Evolutionary conservation across 345 rosid genomes (phyloP).

Genomic region (Populus ilicifolia): DNA sequence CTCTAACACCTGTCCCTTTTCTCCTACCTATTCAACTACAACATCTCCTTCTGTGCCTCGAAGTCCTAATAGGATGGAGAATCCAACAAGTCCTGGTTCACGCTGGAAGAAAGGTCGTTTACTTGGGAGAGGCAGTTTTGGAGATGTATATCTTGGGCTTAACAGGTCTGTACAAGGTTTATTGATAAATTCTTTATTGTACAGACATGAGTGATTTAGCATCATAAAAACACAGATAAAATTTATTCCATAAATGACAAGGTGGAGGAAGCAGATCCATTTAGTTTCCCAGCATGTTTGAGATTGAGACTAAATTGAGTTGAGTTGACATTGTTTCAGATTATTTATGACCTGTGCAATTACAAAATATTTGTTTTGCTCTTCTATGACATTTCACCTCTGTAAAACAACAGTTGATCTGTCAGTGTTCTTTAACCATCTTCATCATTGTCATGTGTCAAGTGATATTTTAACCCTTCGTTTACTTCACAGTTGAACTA

Average conservation of each 20-base stretch:
- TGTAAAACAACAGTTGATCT: background rate
- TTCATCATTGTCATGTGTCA: background rate
- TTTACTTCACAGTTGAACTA: background rate
- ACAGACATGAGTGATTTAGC: background rate
- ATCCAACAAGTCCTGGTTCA: slow-evolving; percentile 56
- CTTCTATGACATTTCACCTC: background rate
- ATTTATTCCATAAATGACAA: background rate
- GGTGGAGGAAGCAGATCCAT: background rate
- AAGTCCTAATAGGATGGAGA: slow-evolving; percentile 90
- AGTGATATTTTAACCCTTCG: background rate
- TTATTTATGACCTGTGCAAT: background rate
- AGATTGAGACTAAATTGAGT: background rate
- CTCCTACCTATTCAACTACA: slow-evolving; percentile 80
- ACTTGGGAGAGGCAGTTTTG: slow-evolving; percentile 80
- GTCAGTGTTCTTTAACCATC: background rate
- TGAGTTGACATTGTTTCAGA: background rate
- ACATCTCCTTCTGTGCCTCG: slow-evolving; percentile 94
- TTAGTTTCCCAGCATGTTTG: background rate
- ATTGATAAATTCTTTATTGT: background rate
- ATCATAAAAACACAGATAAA: background rate
- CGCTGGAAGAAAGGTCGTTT: slow-evolving; percentile 73
- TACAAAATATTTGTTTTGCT: background rate
- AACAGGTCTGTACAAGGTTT: slow-evolving; percentile 41
- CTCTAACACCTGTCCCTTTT: slow-evolving; percentile 69
- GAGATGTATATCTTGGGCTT: slow-evolving; percentile 71